Percentiles rank a stretch among this genome's conserved stretches.
Conservation (phyloP, 805 yeast species). For the Metschnikowia chrysomelidarum region DNA sequence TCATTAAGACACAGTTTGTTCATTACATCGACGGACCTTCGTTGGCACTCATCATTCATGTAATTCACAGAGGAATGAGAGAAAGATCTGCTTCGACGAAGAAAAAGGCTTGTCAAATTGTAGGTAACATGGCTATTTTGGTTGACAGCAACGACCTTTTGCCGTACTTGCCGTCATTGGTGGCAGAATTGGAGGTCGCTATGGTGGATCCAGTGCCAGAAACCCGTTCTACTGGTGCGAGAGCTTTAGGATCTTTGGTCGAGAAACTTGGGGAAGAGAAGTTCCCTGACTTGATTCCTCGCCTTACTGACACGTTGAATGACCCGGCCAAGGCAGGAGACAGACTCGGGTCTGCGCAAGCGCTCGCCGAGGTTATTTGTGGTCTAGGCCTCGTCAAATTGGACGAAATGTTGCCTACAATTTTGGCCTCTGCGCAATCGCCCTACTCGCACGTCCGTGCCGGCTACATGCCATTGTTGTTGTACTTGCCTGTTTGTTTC, state of each 20-base stretch:
- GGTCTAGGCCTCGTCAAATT: conserved; percentile 87
- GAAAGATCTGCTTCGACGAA: conserved; percentile 93
- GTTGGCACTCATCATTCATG: conserved; percentile 89
- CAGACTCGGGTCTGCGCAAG: conserved; percentile 96
- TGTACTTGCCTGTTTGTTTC: conserved; percentile 91
- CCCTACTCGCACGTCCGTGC: conserved; percentile 75
- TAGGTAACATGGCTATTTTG: conserved; percentile 96
- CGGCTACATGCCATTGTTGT: conserved; percentile 85
- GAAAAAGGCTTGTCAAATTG: conserved; percentile 94
- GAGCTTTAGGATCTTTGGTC: conserved; percentile 94
- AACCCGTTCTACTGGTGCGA: conserved; percentile 95
- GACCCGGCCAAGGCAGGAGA: conserved; percentile 85
- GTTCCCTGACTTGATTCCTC: conserved; percentile 88
- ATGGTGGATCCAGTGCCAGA: conserved; percentile 99
- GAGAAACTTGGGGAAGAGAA: conserved; percentile 95
- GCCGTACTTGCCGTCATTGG: conserved; percentile 77
- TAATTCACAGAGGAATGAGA: conserved; percentile 90
- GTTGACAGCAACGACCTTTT: conserved; percentile 84
- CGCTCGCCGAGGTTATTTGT: conserved; percentile 86
- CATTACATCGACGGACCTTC: conserved; percentile 99
- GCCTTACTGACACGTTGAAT: conserved; percentile 68
- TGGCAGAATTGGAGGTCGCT: conserved; percentile 81
- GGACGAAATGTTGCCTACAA: conserved; percentile 83
- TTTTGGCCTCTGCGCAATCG: conserved; percentile 68
- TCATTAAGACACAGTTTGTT: conserved; percentile 88